Percentiles rank a stretch among this genome's conserved stretches.
Conservation (phyloP, 2,329 filamentous ascomycete species). For the Pseudovirgaria hyperparasitica region DNA sequence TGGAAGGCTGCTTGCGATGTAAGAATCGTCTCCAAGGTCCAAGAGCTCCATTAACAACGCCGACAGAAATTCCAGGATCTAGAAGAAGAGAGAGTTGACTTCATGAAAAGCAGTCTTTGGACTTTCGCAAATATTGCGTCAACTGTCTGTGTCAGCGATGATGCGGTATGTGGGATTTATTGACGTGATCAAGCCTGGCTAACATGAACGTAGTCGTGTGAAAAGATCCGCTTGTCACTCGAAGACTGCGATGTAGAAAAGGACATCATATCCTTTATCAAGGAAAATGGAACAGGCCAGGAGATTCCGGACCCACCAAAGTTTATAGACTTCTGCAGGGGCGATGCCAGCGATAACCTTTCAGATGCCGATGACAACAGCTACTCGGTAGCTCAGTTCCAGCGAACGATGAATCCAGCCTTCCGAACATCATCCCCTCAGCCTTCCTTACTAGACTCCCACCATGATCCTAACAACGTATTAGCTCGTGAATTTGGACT, state of each 20-base stretch:
- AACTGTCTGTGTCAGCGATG: slow-evolving; percentile 94
- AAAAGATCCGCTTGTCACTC: slow-evolving; percentile 85
- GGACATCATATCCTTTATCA: slow-evolving; percentile 83
- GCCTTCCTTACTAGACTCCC: slow-evolving; percentile 83
- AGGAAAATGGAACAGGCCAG: slow-evolving; percentile 78
- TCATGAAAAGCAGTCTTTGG: slow-evolving; percentile 96
- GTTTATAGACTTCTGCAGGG: slow-evolving; percentile 97
- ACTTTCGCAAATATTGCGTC: slow-evolving; percentile 95
- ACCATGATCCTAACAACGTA: slow-evolving; percentile 71
- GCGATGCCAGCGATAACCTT: slow-evolving; percentile 64
- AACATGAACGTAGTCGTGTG: slow-evolving; percentile 51
- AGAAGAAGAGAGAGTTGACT: slow-evolving; percentile 92
- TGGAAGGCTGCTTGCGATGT: slow-evolving; percentile 91
- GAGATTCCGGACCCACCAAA: slow-evolving; percentile 95
- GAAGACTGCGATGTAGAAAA: slow-evolving; percentile 96
- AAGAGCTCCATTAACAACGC: slow-evolving; percentile 6
- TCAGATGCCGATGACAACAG: slow-evolving; percentile 77
- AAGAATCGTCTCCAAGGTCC: slow-evolving; percentile 11
- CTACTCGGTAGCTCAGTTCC: slow-evolving; percentile 93
- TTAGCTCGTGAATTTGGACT: slow-evolving; percentile 59
- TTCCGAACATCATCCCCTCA: slow-evolving; percentile 95
- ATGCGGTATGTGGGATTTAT: slow-evolving; percentile 39
- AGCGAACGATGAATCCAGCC: slow-evolving; percentile 85
- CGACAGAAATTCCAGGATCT: slow-evolving; percentile 89
- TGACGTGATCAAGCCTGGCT: slow-evolving; percentile 1